Base-by-base conservation (phyloP, 805 yeast species). In the Teunomyces kruisii region DNA sequence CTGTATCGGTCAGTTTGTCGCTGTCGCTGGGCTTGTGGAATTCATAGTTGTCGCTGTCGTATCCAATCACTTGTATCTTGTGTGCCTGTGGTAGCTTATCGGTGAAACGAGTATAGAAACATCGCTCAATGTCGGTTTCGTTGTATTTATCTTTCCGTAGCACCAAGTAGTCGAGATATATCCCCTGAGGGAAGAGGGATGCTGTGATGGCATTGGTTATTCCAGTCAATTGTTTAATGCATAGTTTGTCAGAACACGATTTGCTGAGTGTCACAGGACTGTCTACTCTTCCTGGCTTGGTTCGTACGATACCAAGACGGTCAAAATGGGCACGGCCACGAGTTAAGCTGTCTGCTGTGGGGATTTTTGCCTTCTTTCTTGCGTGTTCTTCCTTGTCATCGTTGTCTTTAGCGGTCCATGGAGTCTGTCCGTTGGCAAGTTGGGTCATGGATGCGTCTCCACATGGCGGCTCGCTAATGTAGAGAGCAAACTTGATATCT, bases 221-320 rank as follows among this genome's bases (percentile, higher is more conserved):
- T 0, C 89, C 85, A 0, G 71, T 68, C 29, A 68, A 64, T 59
- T 88, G 97, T 47, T 75, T 75, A 40, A 84, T 42, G 35, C 87
- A 74, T 19, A 92, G 61, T 56, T 92, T 92, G 61, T 92, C 98
- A 1, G 95, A 81, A 60, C 98, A 92, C 1, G 96, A 88, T 61
- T 90, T 92, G 26, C 95, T 86, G 40, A 77, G 62, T 0, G 96
- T 78, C 3, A 81, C 50, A 1, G 77, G 75, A 2, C 97, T 85
- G 59, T 94, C 98, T 24, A 72, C 61, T 41, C 98, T 64, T 1
- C 99, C 99, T 0, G 98, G 99, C 58, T 94, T 92, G 0, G 98
- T 91, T 50, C 99, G 72, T 1, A 92, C 90, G 7, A 69, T 63
- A 0, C 96, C 96, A 2, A 74, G 63, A 14, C 65, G 54, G 12